phyloP scores from a whole-genome alignment of 768 basidiomycete species.

The Trametes maxima region DNA sequence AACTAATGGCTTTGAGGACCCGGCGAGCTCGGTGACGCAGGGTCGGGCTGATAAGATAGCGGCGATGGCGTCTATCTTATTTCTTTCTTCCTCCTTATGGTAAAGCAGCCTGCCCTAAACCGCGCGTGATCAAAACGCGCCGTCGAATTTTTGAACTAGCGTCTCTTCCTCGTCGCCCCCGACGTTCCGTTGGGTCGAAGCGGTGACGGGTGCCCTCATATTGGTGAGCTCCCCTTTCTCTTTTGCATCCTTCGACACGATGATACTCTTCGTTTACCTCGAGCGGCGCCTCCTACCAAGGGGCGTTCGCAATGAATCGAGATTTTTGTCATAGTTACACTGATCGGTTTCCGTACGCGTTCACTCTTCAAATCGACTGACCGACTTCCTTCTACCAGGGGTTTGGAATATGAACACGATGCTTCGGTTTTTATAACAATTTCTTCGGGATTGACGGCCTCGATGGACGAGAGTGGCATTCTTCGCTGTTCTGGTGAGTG shows the following conservation, averaged over 20 bases:
- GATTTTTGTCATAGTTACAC: conserved; percentile 89
- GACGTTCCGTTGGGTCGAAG: background rate
- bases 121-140: conserved; percentile 18
- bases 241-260: conserved; percentile 48
- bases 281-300: conserved; percentile 59
- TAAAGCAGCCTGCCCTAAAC: conserved; percentile 25
- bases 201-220: background rate
- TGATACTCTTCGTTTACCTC: conserved; percentile 53
- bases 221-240: conserved; percentile 18
- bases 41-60: background rate
- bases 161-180: conserved; percentile 5
- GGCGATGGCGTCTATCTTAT: conserved; percentile 5
- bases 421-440: too few relatives aligned
- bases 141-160: conserved; percentile 10
- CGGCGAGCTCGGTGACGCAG: background rate
- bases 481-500: conserved; percentile 20
- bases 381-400: conserved; percentile 14
- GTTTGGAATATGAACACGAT: background rate
- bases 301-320: conserved; percentile 51
- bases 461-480: background rate
- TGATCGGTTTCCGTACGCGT: conserved; percentile 53
- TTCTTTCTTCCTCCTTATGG: background rate
- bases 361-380: background rate
- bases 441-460: too few relatives aligned
- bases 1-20: too few relatives aligned